Conservation (phyloP, 23 red algal genomes). For the Chondrus crispus region DNA sequence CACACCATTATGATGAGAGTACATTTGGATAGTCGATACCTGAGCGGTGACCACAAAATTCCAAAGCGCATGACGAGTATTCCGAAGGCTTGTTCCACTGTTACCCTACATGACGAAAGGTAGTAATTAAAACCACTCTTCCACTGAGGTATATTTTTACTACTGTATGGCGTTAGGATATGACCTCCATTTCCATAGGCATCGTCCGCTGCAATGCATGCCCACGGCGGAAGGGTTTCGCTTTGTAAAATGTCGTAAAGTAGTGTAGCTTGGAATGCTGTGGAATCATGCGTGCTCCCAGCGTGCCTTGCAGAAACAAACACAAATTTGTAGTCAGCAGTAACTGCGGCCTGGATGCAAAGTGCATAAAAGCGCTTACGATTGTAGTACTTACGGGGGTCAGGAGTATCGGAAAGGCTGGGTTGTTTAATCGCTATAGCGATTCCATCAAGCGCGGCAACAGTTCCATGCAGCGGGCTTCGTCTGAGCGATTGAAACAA, state of each 20-base stretch:
- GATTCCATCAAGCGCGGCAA: no score
- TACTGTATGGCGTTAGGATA: neutral
- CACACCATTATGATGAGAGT: slow-evolving; percentile 1
- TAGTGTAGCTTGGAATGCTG: neutral
- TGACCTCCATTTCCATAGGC: neutral
- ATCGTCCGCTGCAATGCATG: neutral
- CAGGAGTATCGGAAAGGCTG: neutral
- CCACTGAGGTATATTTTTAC: no score
- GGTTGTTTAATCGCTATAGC: no score
- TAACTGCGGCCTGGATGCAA: neutral
- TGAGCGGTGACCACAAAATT: slow-evolving; percentile 3
- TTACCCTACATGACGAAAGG: neutral
- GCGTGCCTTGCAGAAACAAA: neutral
- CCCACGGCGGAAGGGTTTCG: neutral
- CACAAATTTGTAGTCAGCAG: neutral
- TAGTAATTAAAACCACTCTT: slow-evolving; percentile 4
- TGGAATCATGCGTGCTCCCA: neutral
- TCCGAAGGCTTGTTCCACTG: neutral
- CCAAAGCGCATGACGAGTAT: neutral
- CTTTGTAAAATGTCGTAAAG: neutral
- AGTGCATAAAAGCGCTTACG: neutral
- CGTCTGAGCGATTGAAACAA: no score
- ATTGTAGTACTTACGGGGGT: neutral
- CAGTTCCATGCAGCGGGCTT: no score
- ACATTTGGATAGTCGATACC: neutral